Base-by-base conservation (phyloP, 257 asterid species). In the Coffea eugenioides region DNA sequence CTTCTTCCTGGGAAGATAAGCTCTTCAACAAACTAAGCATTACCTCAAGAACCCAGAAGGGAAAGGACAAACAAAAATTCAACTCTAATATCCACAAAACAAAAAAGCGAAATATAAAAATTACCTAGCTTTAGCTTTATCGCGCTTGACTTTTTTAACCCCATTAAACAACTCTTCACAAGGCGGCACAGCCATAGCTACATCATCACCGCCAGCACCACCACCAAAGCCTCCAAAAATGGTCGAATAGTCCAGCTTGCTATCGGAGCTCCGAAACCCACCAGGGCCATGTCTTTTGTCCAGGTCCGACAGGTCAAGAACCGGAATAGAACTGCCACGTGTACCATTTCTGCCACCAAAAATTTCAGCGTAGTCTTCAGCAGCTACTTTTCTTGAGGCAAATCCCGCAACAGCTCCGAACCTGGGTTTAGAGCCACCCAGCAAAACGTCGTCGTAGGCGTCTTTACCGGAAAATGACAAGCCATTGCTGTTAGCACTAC, bases 361-460 rank as follows among this genome's bases (percentile, higher is more conserved):
- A 80, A 94, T 92, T 92, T 94, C 98, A 2, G 86, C 74, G 78
- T 92, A 92, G 80, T 91, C 97, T 52, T 84, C 81, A 70, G 36
- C 77, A 51, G 79, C 83, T 10, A 76, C 83, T n/a, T 65, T 69
- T 13, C 87, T 70, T 36, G 75, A 71, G 61, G 23, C 6, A 18
- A 71, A 71, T 45, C 77, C 54, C 77, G 84, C 78, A 73, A 66
- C 89, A 74, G 76, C 83, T 64, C 87, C 90, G 5, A 87, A 41
- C 82, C 81, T 86, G 6, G 84, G 71, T 11, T 85, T 75, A 27
- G 80, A 76, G 23, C 80, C 59, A 69, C 77, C 77, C n/a, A 85
- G 74, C 68, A 94, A 79, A 81, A 92, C 92, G 87, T 83, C 98
- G 84, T 88, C 98, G 88, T 94, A 94, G 5, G 93, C 90, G 80